Evolutionary conservation across 2,329 filamentous ascomycete species (phyloP).

Genomic region (Ustulina deusta): DNA sequence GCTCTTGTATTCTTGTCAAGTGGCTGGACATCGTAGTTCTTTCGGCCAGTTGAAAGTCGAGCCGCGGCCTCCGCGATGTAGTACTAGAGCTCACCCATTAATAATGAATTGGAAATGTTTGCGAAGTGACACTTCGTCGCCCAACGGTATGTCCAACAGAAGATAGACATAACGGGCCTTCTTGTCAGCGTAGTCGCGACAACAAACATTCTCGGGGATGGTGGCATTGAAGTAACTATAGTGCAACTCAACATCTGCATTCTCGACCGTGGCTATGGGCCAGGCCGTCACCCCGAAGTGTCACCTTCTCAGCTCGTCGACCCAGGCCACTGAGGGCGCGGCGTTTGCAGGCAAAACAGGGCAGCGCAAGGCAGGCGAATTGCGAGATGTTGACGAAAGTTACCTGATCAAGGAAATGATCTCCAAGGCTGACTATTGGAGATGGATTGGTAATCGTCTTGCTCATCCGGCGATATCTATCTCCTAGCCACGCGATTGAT

Average conservation of each 20-base stretch:
- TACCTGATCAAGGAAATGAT: slow-evolving; percentile 34
- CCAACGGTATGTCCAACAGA: background rate
- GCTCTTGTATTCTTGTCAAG: slow-evolving; percentile 19
- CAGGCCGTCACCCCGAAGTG: slow-evolving; percentile 1
- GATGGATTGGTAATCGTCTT: slow-evolving; percentile 37
- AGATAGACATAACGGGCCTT: slow-evolving; percentile 6
- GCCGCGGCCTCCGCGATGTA: background rate
- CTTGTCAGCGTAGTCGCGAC: slow-evolving; percentile 7
- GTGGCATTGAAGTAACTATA: slow-evolving; percentile 30
- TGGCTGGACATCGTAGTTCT: background rate
- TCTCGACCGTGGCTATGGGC: slow-evolving; percentile 22
- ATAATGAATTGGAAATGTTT: slow-evolving; percentile 34
- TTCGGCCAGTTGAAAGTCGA: background rate
- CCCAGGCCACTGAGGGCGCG: slow-evolving; percentile 27
- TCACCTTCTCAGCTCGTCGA: slow-evolving; percentile 17
- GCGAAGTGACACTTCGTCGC: background rate
- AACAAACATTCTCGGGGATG: background rate
- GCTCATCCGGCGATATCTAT: slow-evolving; percentile 7
- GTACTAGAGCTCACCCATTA: slow-evolving; percentile 14
- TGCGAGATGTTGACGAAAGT: slow-evolving; percentile 16
- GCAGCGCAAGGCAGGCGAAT: slow-evolving; percentile 21
- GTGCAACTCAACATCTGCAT: background rate
- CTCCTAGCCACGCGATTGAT: background rate
- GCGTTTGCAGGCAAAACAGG: slow-evolving; percentile 42
- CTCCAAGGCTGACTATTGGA: slow-evolving; percentile 32